Conservation (phyloP, 345 rosid genomes). For the Heritiera littoralis region DNA sequence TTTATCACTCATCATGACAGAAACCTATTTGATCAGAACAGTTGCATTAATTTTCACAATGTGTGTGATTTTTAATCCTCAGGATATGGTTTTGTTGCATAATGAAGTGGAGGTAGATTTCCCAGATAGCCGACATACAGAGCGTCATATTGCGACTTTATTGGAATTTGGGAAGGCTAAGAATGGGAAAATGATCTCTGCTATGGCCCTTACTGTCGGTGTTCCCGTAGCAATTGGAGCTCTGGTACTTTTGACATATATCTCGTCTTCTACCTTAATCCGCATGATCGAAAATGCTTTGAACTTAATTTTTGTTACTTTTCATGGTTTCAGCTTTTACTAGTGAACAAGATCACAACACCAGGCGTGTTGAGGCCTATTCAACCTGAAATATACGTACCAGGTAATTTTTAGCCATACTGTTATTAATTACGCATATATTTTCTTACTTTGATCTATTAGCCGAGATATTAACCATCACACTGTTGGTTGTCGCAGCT, state of each 20-base stretch:
- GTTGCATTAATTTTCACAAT: background rate
- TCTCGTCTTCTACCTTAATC: background rate
- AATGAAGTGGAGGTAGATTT: slow-evolving; percentile 84
- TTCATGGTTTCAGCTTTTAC: slow-evolving; percentile 57
- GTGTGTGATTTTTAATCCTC: slow-evolving; percentile 20
- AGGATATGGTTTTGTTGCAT: slow-evolving; percentile 98
- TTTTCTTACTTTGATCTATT: background rate
- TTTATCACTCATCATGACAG: background rate
- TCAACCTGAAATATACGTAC: slow-evolving; percentile 79
- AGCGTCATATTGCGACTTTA: slow-evolving; percentile 68
- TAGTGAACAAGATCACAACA: slow-evolving; percentile 71
- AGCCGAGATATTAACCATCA: background rate
- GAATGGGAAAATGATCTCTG: slow-evolving; percentile 61
- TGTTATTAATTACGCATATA: background rate
- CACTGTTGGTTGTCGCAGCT: slow-evolving; percentile 46
- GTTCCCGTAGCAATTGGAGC: slow-evolving; percentile 88
- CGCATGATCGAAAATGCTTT: background rate
- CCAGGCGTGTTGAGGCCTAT: slow-evolving; percentile 84
- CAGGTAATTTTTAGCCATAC: slow-evolving; percentile 50
- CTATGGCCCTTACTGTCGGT: slow-evolving; percentile 95
- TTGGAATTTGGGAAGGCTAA: slow-evolving; percentile 69
- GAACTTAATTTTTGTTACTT: slow-evolving; percentile 15
- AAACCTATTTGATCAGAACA: background rate
- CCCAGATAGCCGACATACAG: slow-evolving; percentile 50
- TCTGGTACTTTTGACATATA: slow-evolving; percentile 50